Evolutionary conservation across 768 basidiomycete genomes (phyloP).

Genomic region (Calocera viscosa): DNA sequence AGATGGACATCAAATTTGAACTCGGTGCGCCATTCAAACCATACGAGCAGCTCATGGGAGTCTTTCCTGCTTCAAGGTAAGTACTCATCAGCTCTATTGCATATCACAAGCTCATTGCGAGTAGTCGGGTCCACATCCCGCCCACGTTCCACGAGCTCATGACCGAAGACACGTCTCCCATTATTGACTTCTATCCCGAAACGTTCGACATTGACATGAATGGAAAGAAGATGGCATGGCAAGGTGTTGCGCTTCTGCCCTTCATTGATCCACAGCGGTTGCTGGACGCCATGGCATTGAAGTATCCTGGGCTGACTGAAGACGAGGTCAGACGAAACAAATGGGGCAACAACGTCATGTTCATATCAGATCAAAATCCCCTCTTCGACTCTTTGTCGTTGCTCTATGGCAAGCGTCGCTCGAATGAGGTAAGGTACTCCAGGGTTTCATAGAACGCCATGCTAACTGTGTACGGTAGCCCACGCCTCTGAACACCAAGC

Average conservation of each 20-base stretch:
- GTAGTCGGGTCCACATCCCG: slow-evolving; percentile 80
- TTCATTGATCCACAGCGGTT: slow-evolving; percentile 85
- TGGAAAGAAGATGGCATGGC: slow-evolving; percentile 98
- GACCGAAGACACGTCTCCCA: slow-evolving; percentile 75
- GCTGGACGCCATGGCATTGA: slow-evolving; percentile 64
- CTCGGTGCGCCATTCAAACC: slow-evolving; percentile 85
- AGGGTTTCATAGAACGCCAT: neutral
- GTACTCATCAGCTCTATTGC: slow-evolving; percentile 15
- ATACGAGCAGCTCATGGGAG: slow-evolving; percentile 95
- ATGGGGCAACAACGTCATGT: slow-evolving; percentile 73
- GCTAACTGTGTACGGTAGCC: slow-evolving; percentile 41
- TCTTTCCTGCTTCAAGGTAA: slow-evolving; percentile 88
- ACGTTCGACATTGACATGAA: slow-evolving; percentile 98
- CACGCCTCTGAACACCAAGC: slow-evolving; percentile 49
- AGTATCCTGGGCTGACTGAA: slow-evolving; percentile 46
- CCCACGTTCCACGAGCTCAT: slow-evolving; percentile 74
- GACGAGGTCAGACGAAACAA: slow-evolving; percentile 75
- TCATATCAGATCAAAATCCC: slow-evolving; percentile 70
- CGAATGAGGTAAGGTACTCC: slow-evolving; percentile 46
- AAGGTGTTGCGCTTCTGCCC: slow-evolving; percentile 89
- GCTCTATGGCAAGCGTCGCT: slow-evolving; percentile 82
- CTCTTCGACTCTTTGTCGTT: slow-evolving; percentile 79
- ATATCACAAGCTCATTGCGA: slow-evolving; percentile 12
- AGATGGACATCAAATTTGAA: slow-evolving; percentile 69
- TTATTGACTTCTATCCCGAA: slow-evolving; percentile 88